A percentile compares a stretch with the other conserved stretches of the same genome.
Conservation (phyloP, 2,329 filamentous ascomycete species). For the Chrysosphaeria jannelii region DNA sequence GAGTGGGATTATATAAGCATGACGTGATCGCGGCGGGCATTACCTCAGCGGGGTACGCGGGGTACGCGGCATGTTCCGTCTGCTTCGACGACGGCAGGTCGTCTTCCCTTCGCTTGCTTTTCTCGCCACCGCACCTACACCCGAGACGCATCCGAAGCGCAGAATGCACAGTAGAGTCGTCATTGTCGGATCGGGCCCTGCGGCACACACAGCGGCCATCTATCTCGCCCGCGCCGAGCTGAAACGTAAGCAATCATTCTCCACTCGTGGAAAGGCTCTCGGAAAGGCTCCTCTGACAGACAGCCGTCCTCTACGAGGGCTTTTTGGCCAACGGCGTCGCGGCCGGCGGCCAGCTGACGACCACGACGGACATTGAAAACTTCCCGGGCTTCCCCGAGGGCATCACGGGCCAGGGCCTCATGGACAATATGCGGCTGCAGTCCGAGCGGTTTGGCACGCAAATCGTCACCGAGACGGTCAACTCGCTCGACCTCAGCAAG, state of each 20-base stretch:
- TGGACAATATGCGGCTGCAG: conserved; percentile 88
- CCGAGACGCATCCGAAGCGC: conserved; percentile 11
- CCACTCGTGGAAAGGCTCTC: background rate
- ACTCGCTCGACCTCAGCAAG: conserved; percentile 54
- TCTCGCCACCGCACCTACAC: conserved; percentile 30
- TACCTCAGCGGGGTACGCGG: no score
- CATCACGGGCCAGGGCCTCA: conserved; percentile 64
- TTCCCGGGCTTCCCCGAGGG: conserved; percentile 80
- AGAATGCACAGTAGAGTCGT: conserved; percentile 87
- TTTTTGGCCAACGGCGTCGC: conserved; percentile 95
- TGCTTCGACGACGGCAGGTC: no score
- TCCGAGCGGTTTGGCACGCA: conserved; percentile 77
- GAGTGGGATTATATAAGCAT: no score
- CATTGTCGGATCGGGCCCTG: conserved; percentile 80
- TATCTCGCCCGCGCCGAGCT: conserved; percentile 87
- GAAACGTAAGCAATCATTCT: conserved; percentile 26
- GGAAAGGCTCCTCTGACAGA: conserved; percentile 1
- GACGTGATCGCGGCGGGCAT: no score
- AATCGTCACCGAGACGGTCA: conserved; percentile 78
- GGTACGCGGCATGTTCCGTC: no score
- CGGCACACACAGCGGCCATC: conserved; percentile 87
- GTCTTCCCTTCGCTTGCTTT: conserved; percentile 25
- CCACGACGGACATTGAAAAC: conserved; percentile 96
- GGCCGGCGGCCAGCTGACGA: conserved; percentile 86
- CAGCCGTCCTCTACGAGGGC: conserved; percentile 79